Percentiles rank a stretch among this genome's conserved stretches.
Conservation (phyloP, 2,329 filamentous ascomycete genomes). For the Phaeophleospora eucalypticola region DNA sequence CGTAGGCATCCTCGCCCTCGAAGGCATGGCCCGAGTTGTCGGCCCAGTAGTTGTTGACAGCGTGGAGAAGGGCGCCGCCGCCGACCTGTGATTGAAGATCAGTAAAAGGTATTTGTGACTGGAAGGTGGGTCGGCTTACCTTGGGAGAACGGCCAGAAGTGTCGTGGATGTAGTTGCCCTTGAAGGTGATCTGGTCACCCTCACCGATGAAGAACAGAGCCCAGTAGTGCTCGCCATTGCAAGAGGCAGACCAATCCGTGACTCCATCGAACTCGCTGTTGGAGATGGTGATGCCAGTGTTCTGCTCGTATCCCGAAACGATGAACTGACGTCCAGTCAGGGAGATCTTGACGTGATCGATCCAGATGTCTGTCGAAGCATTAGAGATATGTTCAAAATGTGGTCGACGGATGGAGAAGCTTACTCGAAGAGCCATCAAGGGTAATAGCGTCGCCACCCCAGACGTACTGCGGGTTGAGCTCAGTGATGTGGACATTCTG, state of each 20-base stretch:
- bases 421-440: conserved; percentile 33
- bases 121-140: too few species aligned
- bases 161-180: conserved; percentile 59
- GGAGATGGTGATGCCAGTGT: conserved; percentile 56
- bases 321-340: conserved; percentile 59
- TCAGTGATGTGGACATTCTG: conserved; percentile 39
- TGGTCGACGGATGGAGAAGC: too few species aligned
- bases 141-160: conserved; percentile 56
- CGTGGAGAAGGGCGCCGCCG: conserved; percentile 55
- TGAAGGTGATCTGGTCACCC: conserved; percentile 55
- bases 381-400: too few species aligned
- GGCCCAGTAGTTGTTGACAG: conserved; percentile 61
- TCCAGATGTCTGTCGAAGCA: too few species aligned
- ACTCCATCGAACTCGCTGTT: conserved; percentile 58
- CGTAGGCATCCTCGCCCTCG: conserved; percentile 17
- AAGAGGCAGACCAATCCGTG: conserved; percentile 53
- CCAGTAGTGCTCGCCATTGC: conserved; percentile 47
- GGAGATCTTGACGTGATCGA: conserved; percentile 42
- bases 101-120: too few species aligned
- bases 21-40: conserved; percentile 55
- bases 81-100: too few species aligned
- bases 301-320: conserved; percentile 53
- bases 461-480: conserved; percentile 38
- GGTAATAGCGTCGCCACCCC: conserved; percentile 39
- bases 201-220: conserved; percentile 53